Conservation (phyloP, 345 rosid genomes). For the Murraya paniculata region DNA sequence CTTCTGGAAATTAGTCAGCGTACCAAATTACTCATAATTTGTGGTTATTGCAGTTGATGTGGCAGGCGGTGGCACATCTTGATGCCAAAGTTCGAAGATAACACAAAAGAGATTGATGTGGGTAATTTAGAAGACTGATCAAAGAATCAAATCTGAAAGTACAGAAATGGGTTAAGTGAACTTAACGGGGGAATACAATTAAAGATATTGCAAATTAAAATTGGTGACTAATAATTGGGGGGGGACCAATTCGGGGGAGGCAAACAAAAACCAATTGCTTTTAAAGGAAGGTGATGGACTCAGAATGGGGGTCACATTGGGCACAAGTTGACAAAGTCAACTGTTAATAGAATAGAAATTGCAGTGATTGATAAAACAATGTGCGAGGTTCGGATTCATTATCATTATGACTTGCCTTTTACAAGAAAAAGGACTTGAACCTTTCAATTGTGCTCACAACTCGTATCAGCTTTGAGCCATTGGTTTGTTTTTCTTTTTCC, state of each 20-base stretch:
- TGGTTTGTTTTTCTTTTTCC: background rate
- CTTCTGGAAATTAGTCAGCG: background rate
- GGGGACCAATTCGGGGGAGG: conserved; percentile 8
- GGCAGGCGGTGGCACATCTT: background rate
- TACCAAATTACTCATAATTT: background rate
- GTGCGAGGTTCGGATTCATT: background rate
- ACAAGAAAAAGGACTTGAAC: conserved; percentile 22
- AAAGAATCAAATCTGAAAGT: background rate
- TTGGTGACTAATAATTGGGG: background rate
- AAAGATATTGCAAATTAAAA: background rate
- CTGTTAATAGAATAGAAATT: background rate
- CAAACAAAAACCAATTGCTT: conserved; percentile 2
- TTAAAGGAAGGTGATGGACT: conserved; percentile 8
- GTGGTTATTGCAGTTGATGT: too few species aligned
- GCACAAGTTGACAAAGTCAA: background rate
- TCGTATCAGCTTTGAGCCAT: background rate
- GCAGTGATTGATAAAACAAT: background rate
- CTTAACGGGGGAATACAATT: background rate
- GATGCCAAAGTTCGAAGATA: too few species aligned
- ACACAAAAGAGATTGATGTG: background rate
- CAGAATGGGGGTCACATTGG: background rate
- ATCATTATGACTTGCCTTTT: conserved; percentile 18
- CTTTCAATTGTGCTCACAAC: conserved; percentile 16
- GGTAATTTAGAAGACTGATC: background rate
- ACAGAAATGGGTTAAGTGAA: background rate